Base-by-base conservation (phyloP, 352 stramenopile species). In the Globisporangium parvum region DNA sequence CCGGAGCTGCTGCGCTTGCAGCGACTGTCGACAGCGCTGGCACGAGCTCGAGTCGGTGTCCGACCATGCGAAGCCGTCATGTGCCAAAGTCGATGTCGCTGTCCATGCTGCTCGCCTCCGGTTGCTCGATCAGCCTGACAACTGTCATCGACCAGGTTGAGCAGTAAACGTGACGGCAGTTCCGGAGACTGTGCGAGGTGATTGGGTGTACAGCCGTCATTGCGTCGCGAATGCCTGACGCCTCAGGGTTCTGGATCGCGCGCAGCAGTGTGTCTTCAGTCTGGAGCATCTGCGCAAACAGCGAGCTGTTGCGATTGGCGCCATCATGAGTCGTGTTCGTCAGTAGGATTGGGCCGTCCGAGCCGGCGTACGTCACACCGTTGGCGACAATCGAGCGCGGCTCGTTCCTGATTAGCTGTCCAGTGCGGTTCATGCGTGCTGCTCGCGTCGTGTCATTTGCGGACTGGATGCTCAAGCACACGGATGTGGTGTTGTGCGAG, bases 11-110 rank as follows among this genome's bases (percentile, higher is more conserved):
- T 2, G 47, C 53, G 18, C 50, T 33, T 31, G 49, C 56, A 17
- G 31, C 44, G 21, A 62, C 46, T 21, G 45, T 39, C 26, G 33
- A 45, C 14, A 62, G 49, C 2, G 37, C 20, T 20, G 56, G 48
- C 46, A 62, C 35, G 2, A 57, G 15, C 40, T 63, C 53, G 21
- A 75, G 44, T 18, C 65, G 69, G 61, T 70, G 54, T 37, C 65
- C 58, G n/a, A 72, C 62, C 48, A 74, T 66, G 10, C 60, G 66
- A 6, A 74, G 50, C 5, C 71, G 69, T 56, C 67, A 62, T 6
- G 47, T 44, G 3, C 66, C 69, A 35, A 81, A 81, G 28, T 53
- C 65, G 51, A 63, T 67, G 53, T 81, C 71, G 37, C 63, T 77
- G 3, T 33, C 28, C 20, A 59, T 70, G 55, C 73, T 56, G 2